phyloP scores from a whole-genome alignment of 352 stramenopile genomes.

The Pseudoperonospora humuli region DNA sequence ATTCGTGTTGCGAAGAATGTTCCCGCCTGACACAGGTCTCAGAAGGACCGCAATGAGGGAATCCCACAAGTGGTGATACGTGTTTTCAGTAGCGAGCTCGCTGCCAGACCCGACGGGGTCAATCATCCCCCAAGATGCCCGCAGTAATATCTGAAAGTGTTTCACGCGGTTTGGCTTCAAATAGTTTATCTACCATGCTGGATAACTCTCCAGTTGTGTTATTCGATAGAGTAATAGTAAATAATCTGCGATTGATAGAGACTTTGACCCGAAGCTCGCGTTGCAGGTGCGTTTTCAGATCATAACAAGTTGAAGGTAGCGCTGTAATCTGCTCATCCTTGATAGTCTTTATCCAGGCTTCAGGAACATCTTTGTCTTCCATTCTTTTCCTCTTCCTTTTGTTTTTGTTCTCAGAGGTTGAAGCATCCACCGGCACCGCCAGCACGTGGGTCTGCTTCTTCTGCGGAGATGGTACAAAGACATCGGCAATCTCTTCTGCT shows the following conservation, averaged over 20 bases:
- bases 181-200: conserved; percentile 8
- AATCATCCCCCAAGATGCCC: background rate
- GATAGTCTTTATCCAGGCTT: background rate
- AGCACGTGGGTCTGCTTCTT: background rate
- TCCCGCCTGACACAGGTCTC: conserved; percentile 3
- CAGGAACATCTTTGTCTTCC: background rate
- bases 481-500: background rate
- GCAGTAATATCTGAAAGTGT: conserved; percentile 5
- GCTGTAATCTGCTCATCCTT: background rate
- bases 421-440: background rate
- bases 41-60: conserved; percentile 6
- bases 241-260: background rate
- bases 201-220: conserved; percentile 12
- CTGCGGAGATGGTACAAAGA: background rate
- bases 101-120: no score
- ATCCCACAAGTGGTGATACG: conserved; percentile 17
- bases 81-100: conserved; percentile 4
- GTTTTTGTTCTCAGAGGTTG: background rate
- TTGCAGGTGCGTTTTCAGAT: background rate
- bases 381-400: background rate
- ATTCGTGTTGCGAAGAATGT: conserved; percentile 10
- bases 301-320: background rate
- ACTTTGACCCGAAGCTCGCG: background rate
- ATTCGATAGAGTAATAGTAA: background rate
- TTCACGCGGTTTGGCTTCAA: conserved; percentile 10